These are phyloP conservation scores for Xylaria sp. DNA, from an alignment of 495 filamentous ascomycete species.

Conservation along the genomic window DNA sequence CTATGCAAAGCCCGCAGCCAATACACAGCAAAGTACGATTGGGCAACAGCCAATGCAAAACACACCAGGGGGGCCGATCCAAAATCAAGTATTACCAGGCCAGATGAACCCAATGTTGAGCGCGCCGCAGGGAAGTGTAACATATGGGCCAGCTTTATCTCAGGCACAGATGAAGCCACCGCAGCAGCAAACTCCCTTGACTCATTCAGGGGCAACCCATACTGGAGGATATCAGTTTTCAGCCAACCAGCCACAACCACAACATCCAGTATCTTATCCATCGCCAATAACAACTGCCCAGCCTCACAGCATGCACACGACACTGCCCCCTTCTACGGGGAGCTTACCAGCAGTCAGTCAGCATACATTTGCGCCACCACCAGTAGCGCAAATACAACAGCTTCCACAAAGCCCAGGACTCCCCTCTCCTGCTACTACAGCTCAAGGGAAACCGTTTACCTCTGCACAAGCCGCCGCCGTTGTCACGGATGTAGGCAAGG, in stretches of 20 bases:
- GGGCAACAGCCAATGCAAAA: slow-evolving; percentile 20
- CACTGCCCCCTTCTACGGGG: neutral
- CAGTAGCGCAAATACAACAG: slow-evolving; percentile 23
- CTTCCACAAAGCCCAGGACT: slow-evolving; percentile 14
- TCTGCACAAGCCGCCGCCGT: slow-evolving; percentile 35
- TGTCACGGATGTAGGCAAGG: slow-evolving; percentile 37
- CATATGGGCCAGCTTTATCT: slow-evolving; percentile 27
- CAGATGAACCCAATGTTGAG: slow-evolving; percentile 10
- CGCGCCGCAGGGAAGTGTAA: slow-evolving; percentile 1
- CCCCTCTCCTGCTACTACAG: neutral
- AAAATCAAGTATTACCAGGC: neutral
- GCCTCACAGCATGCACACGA: neutral
- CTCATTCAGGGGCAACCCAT: slow-evolving; percentile 10
- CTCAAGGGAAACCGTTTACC: slow-evolving; percentile 30
- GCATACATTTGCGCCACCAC: slow-evolving; percentile 23
- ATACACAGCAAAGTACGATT: slow-evolving; percentile 12
- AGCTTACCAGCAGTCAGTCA: neutral
- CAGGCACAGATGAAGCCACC: slow-evolving; percentile 22
- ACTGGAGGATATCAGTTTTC: slow-evolving; percentile 4
- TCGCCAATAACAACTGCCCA: neutral
- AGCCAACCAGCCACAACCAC: slow-evolving; percentile 1
- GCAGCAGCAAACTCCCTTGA: slow-evolving; percentile 28
- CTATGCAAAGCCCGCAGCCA: slow-evolving; percentile 1
- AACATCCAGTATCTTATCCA: slow-evolving; percentile 12
- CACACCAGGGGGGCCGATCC: slow-evolving; percentile 15